Evolutionary conservation across 371 early-diverging fungal species (phyloP).

Genomic region (Syncephalastrum sp.): DNA sequence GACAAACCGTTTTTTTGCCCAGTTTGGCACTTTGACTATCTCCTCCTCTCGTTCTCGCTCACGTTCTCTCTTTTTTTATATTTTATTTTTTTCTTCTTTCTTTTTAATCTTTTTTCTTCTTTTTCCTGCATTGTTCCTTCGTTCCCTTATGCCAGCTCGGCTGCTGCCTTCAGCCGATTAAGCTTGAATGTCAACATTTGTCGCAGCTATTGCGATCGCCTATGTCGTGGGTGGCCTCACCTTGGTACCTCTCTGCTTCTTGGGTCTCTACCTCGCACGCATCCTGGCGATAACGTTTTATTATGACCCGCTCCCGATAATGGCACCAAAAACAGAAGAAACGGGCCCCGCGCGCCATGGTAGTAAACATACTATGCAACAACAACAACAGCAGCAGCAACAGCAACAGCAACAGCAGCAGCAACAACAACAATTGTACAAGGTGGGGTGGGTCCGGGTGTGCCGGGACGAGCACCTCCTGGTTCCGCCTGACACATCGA

Average conservation of each 20-base stretch:
- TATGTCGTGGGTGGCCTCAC: constrained; percentile 50
- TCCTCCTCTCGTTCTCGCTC: not conserved
- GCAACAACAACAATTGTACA: constrained; percentile 25
- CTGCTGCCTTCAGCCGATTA: not conserved
- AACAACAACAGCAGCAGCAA: too few species aligned
- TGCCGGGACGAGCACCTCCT: constrained; percentile 34
- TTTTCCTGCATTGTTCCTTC: not conserved
- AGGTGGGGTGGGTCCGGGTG: constrained; percentile 53
- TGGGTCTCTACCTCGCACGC: too few species aligned
- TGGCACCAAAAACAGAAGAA: not conserved
- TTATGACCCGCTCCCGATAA: not conserved
- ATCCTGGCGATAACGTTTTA: too few species aligned
- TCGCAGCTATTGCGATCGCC: constrained; percentile 18
- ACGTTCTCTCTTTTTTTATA: too few species aligned
- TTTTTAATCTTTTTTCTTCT: constrained; percentile 5
- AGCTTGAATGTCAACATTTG: constrained; percentile 1
- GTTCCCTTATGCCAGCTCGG: constrained; percentile 8
- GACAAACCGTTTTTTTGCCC: not conserved
- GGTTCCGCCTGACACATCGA: constrained; percentile 24
- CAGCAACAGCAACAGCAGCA: not conserved
- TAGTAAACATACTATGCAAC: too few species aligned
- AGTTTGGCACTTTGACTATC: not conserved
- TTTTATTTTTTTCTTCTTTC: constrained; percentile 11
- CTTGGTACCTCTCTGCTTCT: constrained; percentile 7
- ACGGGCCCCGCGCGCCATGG: too few species aligned